A percentile compares a stretch with the other conserved stretches of the same genome.
Conservation (phyloP, 257 asterid species). For the Solanum phureja region DNA sequence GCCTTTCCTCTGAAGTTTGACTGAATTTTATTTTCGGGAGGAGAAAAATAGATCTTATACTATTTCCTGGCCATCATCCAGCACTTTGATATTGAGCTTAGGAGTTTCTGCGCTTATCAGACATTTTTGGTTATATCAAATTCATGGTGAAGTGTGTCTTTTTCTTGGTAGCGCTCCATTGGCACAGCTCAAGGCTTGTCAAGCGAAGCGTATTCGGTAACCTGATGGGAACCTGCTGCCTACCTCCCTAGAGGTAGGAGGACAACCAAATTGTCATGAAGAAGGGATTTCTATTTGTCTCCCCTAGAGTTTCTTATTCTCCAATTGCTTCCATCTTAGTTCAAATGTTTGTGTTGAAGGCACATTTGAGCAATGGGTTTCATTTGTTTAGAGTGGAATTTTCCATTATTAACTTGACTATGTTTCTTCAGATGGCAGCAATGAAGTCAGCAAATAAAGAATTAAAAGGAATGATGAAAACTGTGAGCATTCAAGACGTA, state of each 20-base stretch:
- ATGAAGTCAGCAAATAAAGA: conserved; percentile 92
- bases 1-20: neutral
- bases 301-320: conserved; percentile 5
- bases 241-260: conserved; percentile 79
- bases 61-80: neutral
- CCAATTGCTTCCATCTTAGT: neutral
- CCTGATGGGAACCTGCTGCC: conserved; percentile 81
- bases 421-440: conserved; percentile 74
- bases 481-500: conserved; percentile 93
- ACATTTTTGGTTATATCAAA: conserved; percentile 6
- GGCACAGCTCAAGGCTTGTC: conserved; percentile 56
- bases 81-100: neutral
- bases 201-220: conserved; percentile 57
- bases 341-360: conserved; percentile 14
- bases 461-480: conserved; percentile 97
- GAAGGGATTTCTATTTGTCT: conserved; percentile 16
- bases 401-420: conserved; percentile 3
- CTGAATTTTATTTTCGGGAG: neutral
- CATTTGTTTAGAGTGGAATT: neutral
- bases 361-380: conserved; percentile 8
- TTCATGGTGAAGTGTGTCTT: conserved; percentile 36
- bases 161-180: conserved; percentile 56
- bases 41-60: neutral
- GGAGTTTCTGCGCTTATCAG: neutral
- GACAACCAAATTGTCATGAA: conserved; percentile 26